A percentile compares a stretch with the other conserved stretches of the same genome.
These are phyloP conservation scores for Durotheca rogersii DNA, from an alignment of 495 filamentous ascomycete genomes.

Conservation along the genomic window DNA sequence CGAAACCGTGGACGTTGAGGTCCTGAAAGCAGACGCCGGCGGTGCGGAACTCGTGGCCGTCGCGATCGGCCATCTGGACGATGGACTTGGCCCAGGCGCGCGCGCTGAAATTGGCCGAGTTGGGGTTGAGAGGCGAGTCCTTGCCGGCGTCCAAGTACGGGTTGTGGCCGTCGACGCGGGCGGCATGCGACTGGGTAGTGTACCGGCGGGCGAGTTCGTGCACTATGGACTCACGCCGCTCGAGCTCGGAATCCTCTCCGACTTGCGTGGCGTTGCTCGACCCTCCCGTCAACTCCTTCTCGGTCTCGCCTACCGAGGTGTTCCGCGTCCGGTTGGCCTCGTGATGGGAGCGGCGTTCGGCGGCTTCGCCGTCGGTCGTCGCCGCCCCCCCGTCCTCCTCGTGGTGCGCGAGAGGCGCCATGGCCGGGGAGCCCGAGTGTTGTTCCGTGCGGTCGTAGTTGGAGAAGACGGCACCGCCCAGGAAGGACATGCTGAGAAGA, in stretches of 20 bases:
- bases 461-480: conserved; percentile 44
- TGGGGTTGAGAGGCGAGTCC: conserved; percentile 53
- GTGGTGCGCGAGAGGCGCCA: conserved; percentile 11
- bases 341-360: conserved; percentile 7
- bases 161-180: conserved; percentile 35
- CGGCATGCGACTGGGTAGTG: conserved; percentile 45
- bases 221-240: conserved; percentile 46
- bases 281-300: conserved; percentile 30
- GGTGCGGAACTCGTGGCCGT: conserved; percentile 49
- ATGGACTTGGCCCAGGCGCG: conserved; percentile 58
- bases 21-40: conserved; percentile 60
- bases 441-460: conserved; percentile 50
- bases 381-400: conserved; percentile 14
- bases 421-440: conserved; percentile 25
- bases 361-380: background rate
- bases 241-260: conserved; percentile 43
- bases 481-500: conserved; percentile 41
- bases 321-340: conserved; percentile 34
- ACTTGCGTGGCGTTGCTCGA: conserved; percentile 41
- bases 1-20: conserved; percentile 75
- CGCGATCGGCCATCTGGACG: conserved; percentile 46
- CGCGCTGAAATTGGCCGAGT: conserved; percentile 53
- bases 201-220: conserved; percentile 48
- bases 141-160: conserved; percentile 40
- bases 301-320: conserved; percentile 40